Percentiles rank a stretch among this genome's conserved stretches.
phyloP scores from a whole-genome alignment of 2,329 filamentous ascomycete species.

The Trichoderma pleuroti region DNA sequence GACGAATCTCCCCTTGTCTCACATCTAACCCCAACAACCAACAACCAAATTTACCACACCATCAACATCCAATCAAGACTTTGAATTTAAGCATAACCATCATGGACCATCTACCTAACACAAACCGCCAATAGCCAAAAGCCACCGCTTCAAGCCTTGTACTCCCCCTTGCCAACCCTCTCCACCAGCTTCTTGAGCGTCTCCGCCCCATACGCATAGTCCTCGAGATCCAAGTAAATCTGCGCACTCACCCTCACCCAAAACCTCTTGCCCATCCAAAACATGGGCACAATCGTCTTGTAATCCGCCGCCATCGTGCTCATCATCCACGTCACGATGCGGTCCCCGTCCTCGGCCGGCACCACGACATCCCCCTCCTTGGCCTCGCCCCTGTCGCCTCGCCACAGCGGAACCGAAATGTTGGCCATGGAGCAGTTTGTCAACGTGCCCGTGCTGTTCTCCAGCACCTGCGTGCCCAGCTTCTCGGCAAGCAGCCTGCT shows the following conservation, averaged over 20 bases:
- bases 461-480: conserved; percentile 68
- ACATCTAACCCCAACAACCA: background rate
- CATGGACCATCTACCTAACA: background rate
- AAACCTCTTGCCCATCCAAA: conserved; percentile 56
- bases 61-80: background rate
- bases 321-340: conserved; percentile 57
- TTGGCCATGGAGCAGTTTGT: conserved; percentile 69
- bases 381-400: conserved; percentile 27
- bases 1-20: background rate
- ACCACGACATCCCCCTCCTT: conserved; percentile 32
- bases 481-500: conserved; percentile 57
- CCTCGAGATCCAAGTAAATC: conserved; percentile 74
- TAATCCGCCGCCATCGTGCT: conserved; percentile 53
- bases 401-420: conserved; percentile 64
- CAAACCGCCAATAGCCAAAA: background rate
- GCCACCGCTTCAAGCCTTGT: conserved; percentile 18
- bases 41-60: background rate
- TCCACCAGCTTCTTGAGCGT: conserved; percentile 51
- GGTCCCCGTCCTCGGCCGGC: conserved; percentile 29
- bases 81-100: background rate
- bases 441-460: conserved; percentile 60
- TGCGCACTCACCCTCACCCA: conserved; percentile 77
- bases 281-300: conserved; percentile 67
- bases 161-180: conserved; percentile 39
- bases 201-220: conserved; percentile 69